phyloP scores from a whole-genome alignment of 2,329 filamentous ascomycete genomes.

The Coniochaeta ligniaria region DNA sequence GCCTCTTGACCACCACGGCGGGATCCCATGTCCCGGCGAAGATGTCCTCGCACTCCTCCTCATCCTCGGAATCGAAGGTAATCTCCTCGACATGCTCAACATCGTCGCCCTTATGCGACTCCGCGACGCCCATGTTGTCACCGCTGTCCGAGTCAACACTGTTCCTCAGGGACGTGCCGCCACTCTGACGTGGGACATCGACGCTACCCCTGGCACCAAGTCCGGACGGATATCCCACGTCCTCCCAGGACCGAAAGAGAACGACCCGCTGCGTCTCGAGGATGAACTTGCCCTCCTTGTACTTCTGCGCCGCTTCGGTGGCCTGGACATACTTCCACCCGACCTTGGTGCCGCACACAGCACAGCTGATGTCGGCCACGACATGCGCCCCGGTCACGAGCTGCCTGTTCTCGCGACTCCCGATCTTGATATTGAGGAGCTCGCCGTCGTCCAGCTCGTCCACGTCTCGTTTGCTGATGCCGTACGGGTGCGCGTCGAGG shows the following conservation, averaged over 20 bases:
- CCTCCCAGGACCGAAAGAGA: conserved; percentile 47
- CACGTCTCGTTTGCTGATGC: neutral
- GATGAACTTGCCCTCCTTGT: conserved; percentile 65
- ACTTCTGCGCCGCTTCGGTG: conserved; percentile 49
- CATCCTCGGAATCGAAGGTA: conserved; percentile 56
- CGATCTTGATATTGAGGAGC: conserved; percentile 49
- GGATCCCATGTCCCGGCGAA: conserved; percentile 57
- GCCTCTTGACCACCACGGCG: conserved; percentile 38
- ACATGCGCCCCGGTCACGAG: conserved; percentile 57
- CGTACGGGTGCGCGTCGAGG: conserved; percentile 2
- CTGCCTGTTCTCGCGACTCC: conserved; percentile 45
- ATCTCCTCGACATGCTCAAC: conserved; percentile 10
- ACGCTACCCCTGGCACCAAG: conserved; percentile 5
- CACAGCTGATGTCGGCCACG: conserved; percentile 56
- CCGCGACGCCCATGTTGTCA: conserved; percentile 8
- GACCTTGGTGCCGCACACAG: conserved; percentile 46
- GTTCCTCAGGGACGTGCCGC: neutral
- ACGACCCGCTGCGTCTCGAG: conserved; percentile 54
- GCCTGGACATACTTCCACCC: conserved; percentile 66
- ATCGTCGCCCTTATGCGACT: conserved; percentile 6
- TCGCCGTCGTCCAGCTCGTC: conserved; percentile 5
- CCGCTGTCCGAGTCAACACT: conserved; percentile 3
- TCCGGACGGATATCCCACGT: conserved; percentile 17
- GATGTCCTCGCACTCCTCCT: conserved; percentile 60
- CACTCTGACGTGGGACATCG: conserved; percentile 10